phyloP scores from a whole-genome alignment of 352 stramenopile species.

The Phytophthora citricola region DNA sequence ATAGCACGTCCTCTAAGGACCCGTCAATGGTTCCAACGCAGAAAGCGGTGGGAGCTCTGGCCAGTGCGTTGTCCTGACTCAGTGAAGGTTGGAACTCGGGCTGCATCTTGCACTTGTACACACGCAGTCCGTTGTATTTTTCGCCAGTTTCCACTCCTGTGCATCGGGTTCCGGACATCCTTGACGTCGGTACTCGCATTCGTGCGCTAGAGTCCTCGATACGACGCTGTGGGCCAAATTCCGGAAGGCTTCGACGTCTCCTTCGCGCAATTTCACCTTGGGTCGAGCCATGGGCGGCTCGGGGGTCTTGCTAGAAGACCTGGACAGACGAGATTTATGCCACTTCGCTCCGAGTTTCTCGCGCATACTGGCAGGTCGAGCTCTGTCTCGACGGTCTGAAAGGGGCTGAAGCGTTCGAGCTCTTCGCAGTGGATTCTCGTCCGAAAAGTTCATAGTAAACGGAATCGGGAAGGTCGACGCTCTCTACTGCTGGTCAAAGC shows the following conservation, averaged over 20 bases:
- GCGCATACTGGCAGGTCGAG: conserved; percentile 18
- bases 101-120: conserved; percentile 26
- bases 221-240: conserved; percentile 44
- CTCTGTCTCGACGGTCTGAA: conserved; percentile 7
- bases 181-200: conserved; percentile 40
- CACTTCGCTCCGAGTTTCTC: conserved; percentile 19
- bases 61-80: conserved; percentile 20
- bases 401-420: conserved; percentile 16
- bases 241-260: conserved; percentile 36
- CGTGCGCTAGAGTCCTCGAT: conserved; percentile 41
- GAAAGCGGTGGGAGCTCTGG: conserved; percentile 14
- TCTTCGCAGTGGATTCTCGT: conserved; percentile 9
- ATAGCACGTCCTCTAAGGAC: conserved; percentile 31
- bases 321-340: conserved; percentile 14
- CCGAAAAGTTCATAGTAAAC: conserved; percentile 7
- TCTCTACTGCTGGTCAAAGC: conserved; percentile 8
- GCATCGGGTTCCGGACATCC: conserved; percentile 21
- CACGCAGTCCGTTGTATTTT: conserved; percentile 32
- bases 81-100: conserved; percentile 14
- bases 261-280: conserved; percentile 31
- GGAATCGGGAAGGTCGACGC: neutral
- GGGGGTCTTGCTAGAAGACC: conserved; percentile 7
- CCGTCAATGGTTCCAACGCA: conserved; percentile 33
- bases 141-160: conserved; percentile 33
- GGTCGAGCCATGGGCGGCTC: conserved; percentile 16